A percentile compares a stretch with the other conserved stretches of the same genome.
Evolutionary conservation across 345 rosid species (phyloP).

Genomic region (Eucalyptus victrix): DNA sequence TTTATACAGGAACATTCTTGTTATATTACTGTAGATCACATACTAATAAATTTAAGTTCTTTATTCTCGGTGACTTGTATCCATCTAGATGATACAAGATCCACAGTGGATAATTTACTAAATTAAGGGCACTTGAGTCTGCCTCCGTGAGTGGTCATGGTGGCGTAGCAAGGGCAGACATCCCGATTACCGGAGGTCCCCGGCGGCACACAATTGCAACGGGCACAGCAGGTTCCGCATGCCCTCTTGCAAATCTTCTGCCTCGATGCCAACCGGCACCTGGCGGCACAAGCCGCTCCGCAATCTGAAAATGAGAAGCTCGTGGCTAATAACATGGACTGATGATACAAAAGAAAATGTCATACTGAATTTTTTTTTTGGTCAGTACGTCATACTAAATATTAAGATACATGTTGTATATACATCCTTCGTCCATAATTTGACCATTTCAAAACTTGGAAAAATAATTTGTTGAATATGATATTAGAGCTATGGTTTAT

Average conservation of each 20-base stretch:
- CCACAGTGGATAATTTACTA: not conserved
- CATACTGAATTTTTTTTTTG: no score
- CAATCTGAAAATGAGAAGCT: conserved; percentile 27
- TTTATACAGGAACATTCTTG: not conserved
- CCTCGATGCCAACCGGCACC: conserved; percentile 58
- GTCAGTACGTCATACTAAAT: no score
- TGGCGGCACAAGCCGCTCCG: conserved; percentile 37
- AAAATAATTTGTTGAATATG: not conserved
- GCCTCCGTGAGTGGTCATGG: conserved; percentile 65
- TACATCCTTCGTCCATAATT: not conserved
- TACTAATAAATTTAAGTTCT: not conserved
- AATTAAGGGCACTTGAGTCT: conserved; percentile 63
- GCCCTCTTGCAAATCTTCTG: conserved; percentile 55
- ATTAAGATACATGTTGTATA: not conserved
- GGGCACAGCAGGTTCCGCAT: conserved; percentile 61
- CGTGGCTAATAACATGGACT: not conserved
- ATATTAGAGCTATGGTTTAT: not conserved
- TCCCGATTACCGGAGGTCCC: conserved; percentile 61
- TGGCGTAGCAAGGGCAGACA: conserved; percentile 56
- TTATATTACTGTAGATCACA: not conserved
- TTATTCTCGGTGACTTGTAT: not conserved
- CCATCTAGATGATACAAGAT: not conserved
- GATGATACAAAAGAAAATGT: not conserved
- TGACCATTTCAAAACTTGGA: not conserved
- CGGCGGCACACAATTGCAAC: conserved; percentile 80